Conservation (phyloP, 441 rosid species). For the Populus hybrid region DNA sequence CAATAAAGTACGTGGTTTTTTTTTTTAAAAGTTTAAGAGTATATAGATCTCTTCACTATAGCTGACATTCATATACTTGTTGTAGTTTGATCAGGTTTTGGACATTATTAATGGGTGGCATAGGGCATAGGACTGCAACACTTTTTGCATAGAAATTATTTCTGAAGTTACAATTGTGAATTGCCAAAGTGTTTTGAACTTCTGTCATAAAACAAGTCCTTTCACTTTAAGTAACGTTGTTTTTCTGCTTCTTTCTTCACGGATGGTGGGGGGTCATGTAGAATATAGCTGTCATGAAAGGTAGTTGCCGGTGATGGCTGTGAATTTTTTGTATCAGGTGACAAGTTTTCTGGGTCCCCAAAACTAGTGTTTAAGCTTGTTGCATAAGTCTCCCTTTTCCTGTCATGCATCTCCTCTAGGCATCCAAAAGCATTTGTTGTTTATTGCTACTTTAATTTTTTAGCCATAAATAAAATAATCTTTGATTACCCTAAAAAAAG, state of each 20-base stretch:
- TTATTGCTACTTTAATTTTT: background rate
- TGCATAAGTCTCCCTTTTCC: background rate
- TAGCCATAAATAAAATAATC: background rate
- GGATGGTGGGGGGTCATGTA: background rate
- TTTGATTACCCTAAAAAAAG: background rate
- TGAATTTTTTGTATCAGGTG: background rate
- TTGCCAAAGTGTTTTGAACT: background rate
- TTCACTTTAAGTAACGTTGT: background rate
- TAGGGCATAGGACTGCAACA: background rate
- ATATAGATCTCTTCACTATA: background rate
- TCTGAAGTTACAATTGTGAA: background rate
- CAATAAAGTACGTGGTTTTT: conserved; percentile 55
- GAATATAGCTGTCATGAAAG: background rate
- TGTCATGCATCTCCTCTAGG: background rate
- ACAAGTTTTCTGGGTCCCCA: background rate
- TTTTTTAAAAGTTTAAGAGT: too few relatives aligned
- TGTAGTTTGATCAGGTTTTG: background rate
- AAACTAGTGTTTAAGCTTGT: background rate
- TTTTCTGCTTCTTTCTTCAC: background rate
- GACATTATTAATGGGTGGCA: background rate
- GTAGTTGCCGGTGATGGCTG: background rate
- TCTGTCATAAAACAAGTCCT: background rate
- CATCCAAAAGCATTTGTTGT: background rate
- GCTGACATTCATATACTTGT: background rate
- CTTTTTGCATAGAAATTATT: background rate